Conservation (phyloP, 306 rosid genomes). For the Canavalia gladiata region DNA sequence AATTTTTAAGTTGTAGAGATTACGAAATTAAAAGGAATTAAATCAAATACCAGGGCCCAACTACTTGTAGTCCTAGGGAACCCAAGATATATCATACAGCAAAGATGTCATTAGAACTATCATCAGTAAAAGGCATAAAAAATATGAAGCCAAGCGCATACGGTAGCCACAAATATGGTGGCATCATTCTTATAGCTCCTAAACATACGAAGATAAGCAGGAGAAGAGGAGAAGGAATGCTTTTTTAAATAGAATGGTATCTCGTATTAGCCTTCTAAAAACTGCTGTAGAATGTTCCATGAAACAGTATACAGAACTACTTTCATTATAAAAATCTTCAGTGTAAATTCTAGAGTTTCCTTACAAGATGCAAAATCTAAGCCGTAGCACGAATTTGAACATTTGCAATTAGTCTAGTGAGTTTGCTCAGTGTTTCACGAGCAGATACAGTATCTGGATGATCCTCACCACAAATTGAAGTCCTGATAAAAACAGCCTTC, state of each 20-base stretch:
- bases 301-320: slow-evolving; percentile 62
- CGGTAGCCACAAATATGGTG: not conserved
- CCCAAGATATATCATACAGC: too few species aligned
- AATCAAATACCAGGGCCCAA: too few species aligned
- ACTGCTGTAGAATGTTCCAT: slow-evolving; percentile 52
- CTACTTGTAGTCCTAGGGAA: too few species aligned
- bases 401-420: slow-evolving; percentile 81
- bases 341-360: slow-evolving; percentile 58
- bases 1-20: not conserved
- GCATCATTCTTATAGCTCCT: not conserved
- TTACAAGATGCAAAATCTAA: slow-evolving; percentile 65
- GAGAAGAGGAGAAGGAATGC: slow-evolving; percentile 14
- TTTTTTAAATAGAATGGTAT: slow-evolving; percentile 32
- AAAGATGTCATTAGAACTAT: not conserved
- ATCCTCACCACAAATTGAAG: slow-evolving; percentile 87
- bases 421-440: slow-evolving; percentile 80
- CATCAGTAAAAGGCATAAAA: not conserved
- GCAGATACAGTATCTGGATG: slow-evolving; percentile 87
- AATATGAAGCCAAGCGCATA: not conserved
- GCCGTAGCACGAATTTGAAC: slow-evolving; percentile 68
- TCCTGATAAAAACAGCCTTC: slow-evolving; percentile 85
- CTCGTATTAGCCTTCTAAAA: slow-evolving; percentile 43
- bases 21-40: too few species aligned
- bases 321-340: slow-evolving; percentile 61
- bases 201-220: not conserved